Conservation (phyloP, 345 rosid species). For the Gossypium longicalyx region DNA sequence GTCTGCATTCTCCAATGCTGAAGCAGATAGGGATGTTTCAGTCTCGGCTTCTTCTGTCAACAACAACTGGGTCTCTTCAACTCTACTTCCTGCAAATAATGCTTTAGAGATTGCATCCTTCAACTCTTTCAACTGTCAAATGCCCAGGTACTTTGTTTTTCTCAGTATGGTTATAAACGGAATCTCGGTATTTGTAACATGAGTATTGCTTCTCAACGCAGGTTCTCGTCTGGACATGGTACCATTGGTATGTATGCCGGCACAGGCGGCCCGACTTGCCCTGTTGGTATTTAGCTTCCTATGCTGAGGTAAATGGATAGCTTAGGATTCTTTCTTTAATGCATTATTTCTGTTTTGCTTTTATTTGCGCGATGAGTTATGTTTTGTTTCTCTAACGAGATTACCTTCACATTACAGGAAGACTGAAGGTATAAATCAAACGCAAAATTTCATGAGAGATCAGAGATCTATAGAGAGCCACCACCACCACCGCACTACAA, state of each 20-base stretch:
- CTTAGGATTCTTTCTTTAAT: conserved; percentile 21
- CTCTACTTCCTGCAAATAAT: conserved; percentile 30
- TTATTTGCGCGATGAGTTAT: not conserved
- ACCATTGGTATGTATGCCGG: conserved; percentile 62
- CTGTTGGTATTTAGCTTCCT: conserved; percentile 69
- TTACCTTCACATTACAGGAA: conserved; percentile 25
- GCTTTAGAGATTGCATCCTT: conserved; percentile 55
- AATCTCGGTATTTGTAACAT: not conserved
- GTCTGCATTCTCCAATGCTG: conserved; percentile 33
- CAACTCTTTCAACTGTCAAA: conserved; percentile 72
- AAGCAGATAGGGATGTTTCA: conserved; percentile 35
- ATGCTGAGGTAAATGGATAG: conserved; percentile 25
- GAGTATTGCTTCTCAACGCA: conserved; percentile 14
- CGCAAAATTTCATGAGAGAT: conserved; percentile 29
- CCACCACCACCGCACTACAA: conserved; percentile 19
- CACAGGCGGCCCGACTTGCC: conserved; percentile 80
- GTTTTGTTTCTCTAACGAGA: not conserved
- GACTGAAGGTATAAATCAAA: conserved; percentile 21
- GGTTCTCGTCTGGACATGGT: conserved; percentile 63
- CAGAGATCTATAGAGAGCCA: conserved; percentile 30
- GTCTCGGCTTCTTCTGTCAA: conserved; percentile 27
- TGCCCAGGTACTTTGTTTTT: conserved; percentile 48
- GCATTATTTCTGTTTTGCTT: not conserved
- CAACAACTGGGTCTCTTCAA: conserved; percentile 33
- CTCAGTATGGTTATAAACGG: not conserved